Evolutionary conservation across 805 yeast genomes (phyloP).

Genomic region (Monosporozyma unispora): DNA sequence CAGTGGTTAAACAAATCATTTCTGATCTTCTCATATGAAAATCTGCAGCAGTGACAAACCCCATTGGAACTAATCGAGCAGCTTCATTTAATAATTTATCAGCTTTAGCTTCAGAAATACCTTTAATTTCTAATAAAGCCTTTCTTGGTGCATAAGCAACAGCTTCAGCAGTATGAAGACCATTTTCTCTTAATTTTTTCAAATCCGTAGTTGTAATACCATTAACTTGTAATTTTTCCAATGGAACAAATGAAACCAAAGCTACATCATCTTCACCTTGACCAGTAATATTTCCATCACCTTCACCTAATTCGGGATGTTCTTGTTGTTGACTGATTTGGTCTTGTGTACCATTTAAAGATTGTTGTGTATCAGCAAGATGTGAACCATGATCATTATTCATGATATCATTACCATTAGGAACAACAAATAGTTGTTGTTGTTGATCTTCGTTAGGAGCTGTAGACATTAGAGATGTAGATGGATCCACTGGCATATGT

Average conservation of each 20-base stretch:
- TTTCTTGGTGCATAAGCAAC: constrained; percentile 90
- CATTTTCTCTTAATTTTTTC: constrained; percentile 70
- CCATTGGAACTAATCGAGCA: constrained; percentile 81
- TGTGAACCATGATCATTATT: not conserved
- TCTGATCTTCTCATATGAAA: constrained; percentile 85
- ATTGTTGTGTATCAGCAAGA: constrained; percentile 4
- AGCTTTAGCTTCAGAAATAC: constrained; percentile 93
- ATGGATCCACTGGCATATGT: constrained; percentile 1
- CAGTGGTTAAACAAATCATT: constrained; percentile 88
- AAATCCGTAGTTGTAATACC: constrained; percentile 79
- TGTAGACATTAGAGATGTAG: constrained; percentile 17
- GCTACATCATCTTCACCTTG: constrained; percentile 45
- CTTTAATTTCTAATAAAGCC: constrained; percentile 66
- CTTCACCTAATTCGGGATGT: not conserved
- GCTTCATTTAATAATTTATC: constrained; percentile 79
- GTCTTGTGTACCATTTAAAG: not conserved
- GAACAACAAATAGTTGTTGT: constrained; percentile 3
- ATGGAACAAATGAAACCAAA: constrained; percentile 27
- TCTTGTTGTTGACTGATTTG: not conserved
- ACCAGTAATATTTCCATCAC: constrained; percentile 5
- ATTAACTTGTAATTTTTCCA: constrained; percentile 48
- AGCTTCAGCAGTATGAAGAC: constrained; percentile 82
- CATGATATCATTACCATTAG: not conserved
- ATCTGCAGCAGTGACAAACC: constrained; percentile 94
- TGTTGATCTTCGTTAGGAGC: constrained; percentile 20